Evolutionary conservation across 139 green algal genomes (phyloP), one percentile per base, ranked within the genome.

Genomic region (Tetratostichococcus sp.): DNA sequence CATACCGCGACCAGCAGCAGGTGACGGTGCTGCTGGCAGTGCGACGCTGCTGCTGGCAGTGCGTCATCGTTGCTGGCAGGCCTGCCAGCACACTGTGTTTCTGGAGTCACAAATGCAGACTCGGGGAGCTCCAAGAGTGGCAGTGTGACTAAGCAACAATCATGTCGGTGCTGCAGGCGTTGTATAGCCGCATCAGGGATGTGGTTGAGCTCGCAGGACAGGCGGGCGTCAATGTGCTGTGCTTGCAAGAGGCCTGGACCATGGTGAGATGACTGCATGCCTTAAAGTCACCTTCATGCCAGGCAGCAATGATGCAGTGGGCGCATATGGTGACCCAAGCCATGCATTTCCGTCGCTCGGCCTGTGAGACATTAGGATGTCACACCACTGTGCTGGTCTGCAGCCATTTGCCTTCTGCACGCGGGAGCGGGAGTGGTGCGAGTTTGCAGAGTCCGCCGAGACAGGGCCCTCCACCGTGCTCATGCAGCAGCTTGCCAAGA

Each of bases 371-470:
- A n/a, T n/a, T n/a, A n/a, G n/a, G n/a, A n/a, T n/a, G n/a, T n/a
- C n/a, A n/a, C n/a, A n/a, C n/a, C n/a, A n/a, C n/a, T n/a, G n/a
- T n/a, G n/a, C n/a, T n/a, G n/a, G n/a, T n/a, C 17, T 62, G 50
- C 50, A 62, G 50, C 95, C 95, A 2, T 98, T 98, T 86, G 95
- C 86, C 23, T 97, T 98, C 81, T 98, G 94, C 85, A 98, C 95
- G 0, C 83, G 95, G 0, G 95, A 98, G 80, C 93, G 91, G 82
- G 34, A 82, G 66, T 98, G 95, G 95, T 89, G 81, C 65, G 92
- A 97, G 79, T 98, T 98, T 86, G 95, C 93, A 2, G 95, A 98
- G 83, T 79, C 69, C 26, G 90, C 84, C 33, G 85, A 95, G 72
- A 85, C 65, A 1, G 89, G 93, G 19, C 73, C 83, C 65, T 75